Conservation (phyloP, 257 asterid species). For the Gentiana dahurica region DNA sequence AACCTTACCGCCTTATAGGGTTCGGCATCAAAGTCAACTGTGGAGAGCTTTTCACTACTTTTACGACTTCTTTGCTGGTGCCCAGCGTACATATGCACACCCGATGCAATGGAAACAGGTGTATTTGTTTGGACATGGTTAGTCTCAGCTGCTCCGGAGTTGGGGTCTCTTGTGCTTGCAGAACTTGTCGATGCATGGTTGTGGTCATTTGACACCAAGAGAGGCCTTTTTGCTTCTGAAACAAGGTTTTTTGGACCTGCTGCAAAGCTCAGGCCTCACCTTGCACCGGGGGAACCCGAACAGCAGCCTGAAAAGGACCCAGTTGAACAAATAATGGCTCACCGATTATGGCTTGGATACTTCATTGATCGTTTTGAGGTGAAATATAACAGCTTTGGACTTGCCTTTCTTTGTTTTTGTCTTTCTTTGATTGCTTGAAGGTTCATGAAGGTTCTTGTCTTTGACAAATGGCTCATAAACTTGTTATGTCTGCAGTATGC, state of each 20-base stretch:
- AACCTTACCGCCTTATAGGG: conserved; percentile 41
- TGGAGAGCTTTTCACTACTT: conserved; percentile 91
- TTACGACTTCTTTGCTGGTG: conserved; percentile 99
- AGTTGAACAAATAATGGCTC: conserved; percentile 89
- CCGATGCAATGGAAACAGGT: conserved; percentile 96
- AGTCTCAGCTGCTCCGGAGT: conserved; percentile 97
- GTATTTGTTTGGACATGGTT: conserved; percentile 97
- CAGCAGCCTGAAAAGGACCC: conserved; percentile 70
- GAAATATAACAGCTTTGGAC: conserved; percentile 19
- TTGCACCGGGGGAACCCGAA: conserved; percentile 94
- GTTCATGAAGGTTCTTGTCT: no score
- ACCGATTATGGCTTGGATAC: conserved; percentile 95
- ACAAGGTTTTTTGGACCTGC: conserved; percentile 75
- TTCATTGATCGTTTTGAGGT: conserved; percentile 97
- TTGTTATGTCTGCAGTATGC: no score
- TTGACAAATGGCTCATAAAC: no score
- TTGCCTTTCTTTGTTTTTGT: conserved; percentile 10
- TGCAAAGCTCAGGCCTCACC: conserved; percentile 97
- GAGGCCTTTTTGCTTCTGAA: conserved; percentile 96
- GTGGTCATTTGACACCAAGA: conserved; percentile 95
- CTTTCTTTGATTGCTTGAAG: conserved; percentile 5
- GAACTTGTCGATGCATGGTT: conserved; percentile 99
- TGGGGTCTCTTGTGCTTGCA: conserved; percentile 93
- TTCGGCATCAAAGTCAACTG: conserved; percentile 57
- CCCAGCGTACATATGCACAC: conserved; percentile 93